phyloP scores from a whole-genome alignment of 73 alveolate genomes.

The Paramecium octaurelia region DNA sequence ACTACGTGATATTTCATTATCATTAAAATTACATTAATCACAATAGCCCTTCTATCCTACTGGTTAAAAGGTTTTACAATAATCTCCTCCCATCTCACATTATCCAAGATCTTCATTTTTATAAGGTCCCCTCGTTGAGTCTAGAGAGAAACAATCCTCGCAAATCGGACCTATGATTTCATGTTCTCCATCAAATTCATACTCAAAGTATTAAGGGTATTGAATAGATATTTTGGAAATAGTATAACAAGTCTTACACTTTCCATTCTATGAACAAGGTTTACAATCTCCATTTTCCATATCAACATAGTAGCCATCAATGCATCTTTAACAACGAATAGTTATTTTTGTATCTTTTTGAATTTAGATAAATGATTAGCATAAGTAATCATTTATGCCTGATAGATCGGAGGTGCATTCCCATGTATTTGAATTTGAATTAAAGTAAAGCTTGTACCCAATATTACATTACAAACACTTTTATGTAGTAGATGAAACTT shows the following conservation, averaged over 20 bases:
- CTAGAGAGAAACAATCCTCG: not conserved
- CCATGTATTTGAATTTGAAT: not conserved
- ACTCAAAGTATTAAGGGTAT: not conserved
- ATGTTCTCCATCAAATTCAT: not conserved
- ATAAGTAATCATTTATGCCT: not conserved
- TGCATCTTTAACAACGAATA: not conserved
- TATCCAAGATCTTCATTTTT: not conserved
- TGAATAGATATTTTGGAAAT: not conserved
- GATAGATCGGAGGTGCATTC: not conserved
- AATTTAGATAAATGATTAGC: not conserved
- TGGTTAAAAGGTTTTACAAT: not conserved
- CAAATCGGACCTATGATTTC: not conserved
- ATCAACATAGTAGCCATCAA: slow-evolving; percentile 17
- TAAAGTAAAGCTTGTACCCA: not conserved
- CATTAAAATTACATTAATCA: not conserved
- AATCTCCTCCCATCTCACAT: not conserved
- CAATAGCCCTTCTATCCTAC: not conserved
- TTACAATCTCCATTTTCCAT: not conserved
- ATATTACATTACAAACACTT: not conserved
- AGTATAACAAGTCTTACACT: not conserved
- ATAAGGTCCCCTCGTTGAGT: not conserved
- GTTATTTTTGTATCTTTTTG: not conserved
- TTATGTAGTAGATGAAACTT: not conserved
- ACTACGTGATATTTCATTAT: not conserved
- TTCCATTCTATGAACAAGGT: not conserved